Evolutionary conservation across 1,284 basidiomycete genomes (phyloP).

Genomic region (Clitocybe nebularis): DNA sequence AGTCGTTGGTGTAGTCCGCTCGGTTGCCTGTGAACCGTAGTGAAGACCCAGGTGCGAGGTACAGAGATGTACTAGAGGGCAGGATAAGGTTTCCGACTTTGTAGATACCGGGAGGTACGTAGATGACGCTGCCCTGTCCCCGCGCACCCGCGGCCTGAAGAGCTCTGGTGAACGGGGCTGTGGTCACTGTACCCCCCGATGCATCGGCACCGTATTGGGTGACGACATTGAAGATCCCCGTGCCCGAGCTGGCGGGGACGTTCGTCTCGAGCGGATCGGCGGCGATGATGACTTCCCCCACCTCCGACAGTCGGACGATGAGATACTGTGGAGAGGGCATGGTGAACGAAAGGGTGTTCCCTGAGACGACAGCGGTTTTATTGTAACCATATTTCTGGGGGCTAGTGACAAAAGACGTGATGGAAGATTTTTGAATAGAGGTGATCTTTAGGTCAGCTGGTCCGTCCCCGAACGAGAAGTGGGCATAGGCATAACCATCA

Average conservation of each 20-base stretch:
- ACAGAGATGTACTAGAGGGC: slow-evolving; percentile 16
- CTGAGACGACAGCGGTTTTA: neutral
- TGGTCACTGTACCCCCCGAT: slow-evolving; percentile 10
- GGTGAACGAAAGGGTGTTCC: slow-evolving; percentile 4
- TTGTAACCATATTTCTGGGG: slow-evolving; percentile 5
- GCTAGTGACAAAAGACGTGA: slow-evolving; percentile 2
- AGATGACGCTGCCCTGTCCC: slow-evolving; percentile 10
- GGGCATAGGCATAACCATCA: slow-evolving; percentile 8
- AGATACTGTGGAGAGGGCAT: slow-evolving; percentile 5
- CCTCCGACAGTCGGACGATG: slow-evolving; percentile 4
- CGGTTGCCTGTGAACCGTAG: slow-evolving; percentile 15
- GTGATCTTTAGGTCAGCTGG: slow-evolving; percentile 1
- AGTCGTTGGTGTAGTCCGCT: slow-evolving; percentile 14
- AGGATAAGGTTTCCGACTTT: slow-evolving; percentile 17
- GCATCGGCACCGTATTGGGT: slow-evolving; percentile 15
- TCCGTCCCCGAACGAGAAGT: slow-evolving; percentile 6
- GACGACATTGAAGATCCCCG: slow-evolving; percentile 17
- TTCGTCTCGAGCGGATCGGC: slow-evolving; percentile 15
- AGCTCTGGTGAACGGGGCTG: slow-evolving; percentile 12
- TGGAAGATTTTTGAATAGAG: slow-evolving; percentile 1
- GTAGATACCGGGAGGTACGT: slow-evolving; percentile 17
- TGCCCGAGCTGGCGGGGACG: slow-evolving; percentile 7
- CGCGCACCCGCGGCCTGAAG: slow-evolving; percentile 10
- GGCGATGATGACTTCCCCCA: slow-evolving; percentile 16
- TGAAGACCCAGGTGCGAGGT: slow-evolving; percentile 17